A percentile compares a stretch with the other conserved stretches of the same genome.
Conservation (phyloP, 228 moss, liverwort and hornwort genomes). For the Sphagnum fallax region DNA sequence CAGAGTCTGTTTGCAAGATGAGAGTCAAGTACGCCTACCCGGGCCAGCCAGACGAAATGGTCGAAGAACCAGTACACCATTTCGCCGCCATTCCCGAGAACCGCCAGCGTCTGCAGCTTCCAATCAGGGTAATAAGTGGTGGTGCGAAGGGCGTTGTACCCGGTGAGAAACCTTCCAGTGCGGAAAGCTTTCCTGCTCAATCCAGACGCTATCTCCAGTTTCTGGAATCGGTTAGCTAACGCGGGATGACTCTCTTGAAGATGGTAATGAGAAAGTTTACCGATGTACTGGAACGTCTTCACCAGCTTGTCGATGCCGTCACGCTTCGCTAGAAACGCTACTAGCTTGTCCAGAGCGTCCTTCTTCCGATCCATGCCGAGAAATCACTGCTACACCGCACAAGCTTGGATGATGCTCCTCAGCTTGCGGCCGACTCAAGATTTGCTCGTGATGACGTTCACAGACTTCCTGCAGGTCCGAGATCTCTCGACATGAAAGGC, state of each 20-base stretch:
- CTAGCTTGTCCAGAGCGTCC: conserved; percentile 65
- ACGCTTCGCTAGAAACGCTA: conserved; percentile 81
- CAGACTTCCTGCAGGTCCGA: too few relatives aligned
- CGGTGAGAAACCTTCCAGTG: conserved; percentile 74
- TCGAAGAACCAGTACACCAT: conserved; percentile 95
- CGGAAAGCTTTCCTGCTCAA: conserved; percentile 95
- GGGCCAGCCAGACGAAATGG: conserved; percentile 73
- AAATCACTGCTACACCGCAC: too few relatives aligned
- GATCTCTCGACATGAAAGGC: too few relatives aligned
- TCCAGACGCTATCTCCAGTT: conserved; percentile 74
- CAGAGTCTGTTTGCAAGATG: conserved; percentile 34
- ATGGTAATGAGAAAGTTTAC: conserved; percentile 65
- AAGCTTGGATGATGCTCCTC: too few relatives aligned
- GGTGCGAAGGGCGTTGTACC: conserved; percentile 68
- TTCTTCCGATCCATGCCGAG: conserved; percentile 48
- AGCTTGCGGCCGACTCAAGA: too few relatives aligned
- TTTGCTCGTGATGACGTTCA: too few relatives aligned
- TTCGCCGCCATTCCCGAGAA: conserved; percentile 82
- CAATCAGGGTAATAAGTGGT: conserved; percentile 37
- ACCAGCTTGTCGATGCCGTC: conserved; percentile 94
- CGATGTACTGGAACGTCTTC: conserved; percentile 83
- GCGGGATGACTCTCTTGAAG: conserved; percentile 20
- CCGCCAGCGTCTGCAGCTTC: conserved; percentile 50
- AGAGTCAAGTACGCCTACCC: conserved; percentile 51
- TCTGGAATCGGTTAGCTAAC: conserved; percentile 55